Conservation (phyloP, 176 grass and related monocot genomes). For the Tuctoria greenei region DNA sequence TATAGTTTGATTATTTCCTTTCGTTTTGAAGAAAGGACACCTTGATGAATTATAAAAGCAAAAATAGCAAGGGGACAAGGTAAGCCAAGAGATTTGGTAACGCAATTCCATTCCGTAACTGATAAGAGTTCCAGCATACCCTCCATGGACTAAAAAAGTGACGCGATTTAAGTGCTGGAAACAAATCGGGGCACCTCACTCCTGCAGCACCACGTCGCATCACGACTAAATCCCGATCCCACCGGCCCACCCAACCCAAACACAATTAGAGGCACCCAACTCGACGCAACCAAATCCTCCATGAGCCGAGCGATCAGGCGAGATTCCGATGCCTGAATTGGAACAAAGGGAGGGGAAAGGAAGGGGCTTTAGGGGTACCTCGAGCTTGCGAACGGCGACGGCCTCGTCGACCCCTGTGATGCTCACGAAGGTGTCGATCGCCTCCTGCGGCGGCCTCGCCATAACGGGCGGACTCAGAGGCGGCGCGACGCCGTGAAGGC, state of each 20-base stretch:
- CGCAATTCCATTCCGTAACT: constrained; percentile 12
- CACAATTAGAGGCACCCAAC: neutral
- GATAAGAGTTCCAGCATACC: neutral
- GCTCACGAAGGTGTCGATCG: constrained; percentile 83
- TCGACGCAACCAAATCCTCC: neutral
- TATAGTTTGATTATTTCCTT: neutral
- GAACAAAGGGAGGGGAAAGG: neutral
- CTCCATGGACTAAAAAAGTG: neutral
- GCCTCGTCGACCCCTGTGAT: constrained; percentile 71
- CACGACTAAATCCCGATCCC: constrained; percentile 11
- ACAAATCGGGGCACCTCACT: constrained; percentile 29
- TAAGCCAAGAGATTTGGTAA: constrained; percentile 3
- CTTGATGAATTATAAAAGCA: neutral
- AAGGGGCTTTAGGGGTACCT: constrained; percentile 39
- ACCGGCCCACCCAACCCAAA: neutral
- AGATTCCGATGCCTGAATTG: constrained; percentile 21
- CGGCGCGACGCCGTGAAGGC: neutral
- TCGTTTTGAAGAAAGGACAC: no score
- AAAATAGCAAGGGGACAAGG: neutral
- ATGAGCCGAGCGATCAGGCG: neutral
- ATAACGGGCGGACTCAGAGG: constrained; percentile 33
- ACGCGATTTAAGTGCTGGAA: neutral
- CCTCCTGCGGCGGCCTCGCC: constrained; percentile 71
- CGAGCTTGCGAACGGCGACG: constrained; percentile 70
- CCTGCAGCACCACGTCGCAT: neutral